These are phyloP conservation scores for Brettanomyces nanus DNA, from an alignment of 805 yeast species.

Conservation along the genomic window DNA sequence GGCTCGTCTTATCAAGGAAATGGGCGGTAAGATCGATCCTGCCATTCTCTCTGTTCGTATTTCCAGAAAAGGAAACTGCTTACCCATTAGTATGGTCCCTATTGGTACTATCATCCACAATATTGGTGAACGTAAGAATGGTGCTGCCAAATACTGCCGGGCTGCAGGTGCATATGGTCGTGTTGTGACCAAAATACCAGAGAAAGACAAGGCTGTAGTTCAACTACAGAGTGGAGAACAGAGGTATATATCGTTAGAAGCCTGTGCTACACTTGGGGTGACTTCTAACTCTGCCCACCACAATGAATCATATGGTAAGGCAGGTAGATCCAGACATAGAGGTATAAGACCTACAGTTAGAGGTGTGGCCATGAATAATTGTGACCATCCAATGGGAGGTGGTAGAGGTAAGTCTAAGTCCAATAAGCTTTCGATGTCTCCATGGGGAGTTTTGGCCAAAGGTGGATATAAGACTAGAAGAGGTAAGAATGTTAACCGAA, in stretches of 20 bases:
- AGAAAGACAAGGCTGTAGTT: conserved; percentile 62
- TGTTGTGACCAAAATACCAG: conserved; percentile 68
- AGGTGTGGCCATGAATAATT: conserved; percentile 97
- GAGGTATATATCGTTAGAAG: conserved; percentile 75
- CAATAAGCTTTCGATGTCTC: conserved; percentile 86
- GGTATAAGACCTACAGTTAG: conserved; percentile 94
- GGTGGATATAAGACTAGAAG: conserved; percentile 91
- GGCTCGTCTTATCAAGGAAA: conserved; percentile 57
- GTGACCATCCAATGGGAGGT: conserved; percentile 99
- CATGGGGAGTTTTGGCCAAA: conserved; percentile 92
- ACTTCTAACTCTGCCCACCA: conserved; percentile 92
- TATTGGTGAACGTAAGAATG: conserved; percentile 68
- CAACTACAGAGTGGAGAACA: conserved; percentile 89
- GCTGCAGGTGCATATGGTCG: conserved; percentile 95
- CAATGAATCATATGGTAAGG: conserved; percentile 86
- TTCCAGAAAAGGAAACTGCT: conserved; percentile 88
- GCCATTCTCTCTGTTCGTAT: conserved; percentile 82
- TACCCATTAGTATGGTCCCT: conserved; percentile 91
- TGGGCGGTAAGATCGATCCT: conserved; percentile 90
- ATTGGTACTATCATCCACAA: conserved; percentile 86
- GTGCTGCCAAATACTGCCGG: conserved; percentile 83
- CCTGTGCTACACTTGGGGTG: conserved; percentile 90
- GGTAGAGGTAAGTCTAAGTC: conserved; percentile 99
- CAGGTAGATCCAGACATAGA: conserved; percentile 87
- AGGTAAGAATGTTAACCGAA: conserved; percentile 76